These are phyloP conservation scores for Rhododendron ovatum DNA, from an alignment of 148 eudicot species.

Conservation along the genomic window DNA sequence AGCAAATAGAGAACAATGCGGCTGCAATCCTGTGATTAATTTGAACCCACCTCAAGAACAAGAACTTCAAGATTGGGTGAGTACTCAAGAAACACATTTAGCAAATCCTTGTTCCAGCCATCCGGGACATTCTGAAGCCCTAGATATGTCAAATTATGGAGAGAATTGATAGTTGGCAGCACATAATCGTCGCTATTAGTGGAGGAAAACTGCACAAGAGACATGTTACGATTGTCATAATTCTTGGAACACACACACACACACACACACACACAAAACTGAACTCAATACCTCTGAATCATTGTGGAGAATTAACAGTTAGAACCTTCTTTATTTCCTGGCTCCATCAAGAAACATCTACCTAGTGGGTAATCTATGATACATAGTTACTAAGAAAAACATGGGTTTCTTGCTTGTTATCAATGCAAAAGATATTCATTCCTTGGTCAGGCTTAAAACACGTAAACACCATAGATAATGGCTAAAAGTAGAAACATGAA, in stretches of 20 bases:
- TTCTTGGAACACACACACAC: neutral
- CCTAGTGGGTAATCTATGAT: no score
- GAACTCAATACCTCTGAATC: no score
- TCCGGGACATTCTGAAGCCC: neutral
- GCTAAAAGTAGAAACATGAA: neutral
- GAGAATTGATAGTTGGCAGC: neutral
- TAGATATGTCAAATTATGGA: neutral
- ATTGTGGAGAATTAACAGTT: no score
- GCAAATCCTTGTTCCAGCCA: neutral
- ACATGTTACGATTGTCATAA: neutral
- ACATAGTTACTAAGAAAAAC: no score
- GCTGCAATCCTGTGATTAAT: neutral
- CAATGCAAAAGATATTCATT: neutral
- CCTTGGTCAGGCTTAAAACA: neutral
- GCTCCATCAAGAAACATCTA: no score
- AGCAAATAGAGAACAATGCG: neutral
- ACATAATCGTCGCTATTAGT: neutral
- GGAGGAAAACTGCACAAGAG: neutral
- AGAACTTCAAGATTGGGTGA: neutral
- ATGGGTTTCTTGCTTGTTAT: neutral
- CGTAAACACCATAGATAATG: neutral
- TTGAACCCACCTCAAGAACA: neutral
- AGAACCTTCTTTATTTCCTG: no score
- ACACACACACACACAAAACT: no score
- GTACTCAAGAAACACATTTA: neutral